These are phyloP conservation scores for Leptographium radiaticola DNA, from an alignment of 2,329 filamentous ascomycete species.

Conservation along the genomic window DNA sequence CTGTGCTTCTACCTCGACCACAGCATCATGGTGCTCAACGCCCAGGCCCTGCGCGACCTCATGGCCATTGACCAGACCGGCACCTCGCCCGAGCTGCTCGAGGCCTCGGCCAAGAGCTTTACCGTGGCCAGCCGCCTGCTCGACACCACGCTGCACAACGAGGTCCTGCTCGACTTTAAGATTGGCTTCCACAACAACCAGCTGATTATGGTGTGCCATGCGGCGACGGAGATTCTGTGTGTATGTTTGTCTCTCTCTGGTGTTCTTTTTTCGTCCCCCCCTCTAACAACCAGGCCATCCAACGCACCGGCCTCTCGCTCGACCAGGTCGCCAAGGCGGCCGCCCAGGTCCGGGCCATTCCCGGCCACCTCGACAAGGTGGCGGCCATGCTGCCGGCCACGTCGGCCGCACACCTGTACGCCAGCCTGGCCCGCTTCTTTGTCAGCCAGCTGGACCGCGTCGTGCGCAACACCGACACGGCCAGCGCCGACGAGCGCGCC, in stretches of 20 bases:
- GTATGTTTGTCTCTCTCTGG: background rate
- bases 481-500: slow-evolving; percentile 1
- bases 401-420: slow-evolving; percentile 10
- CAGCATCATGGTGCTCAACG: slow-evolving; percentile 15
- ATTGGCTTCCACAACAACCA: slow-evolving; percentile 16
- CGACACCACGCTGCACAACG: slow-evolving; percentile 10
- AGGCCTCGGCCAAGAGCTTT: slow-evolving; percentile 8
- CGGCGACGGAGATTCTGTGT: slow-evolving; percentile 13
- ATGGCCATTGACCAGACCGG: slow-evolving; percentile 8
- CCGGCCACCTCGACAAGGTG: slow-evolving; percentile 10
- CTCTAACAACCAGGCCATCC: slow-evolving; percentile 4
- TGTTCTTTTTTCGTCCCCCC: background rate
- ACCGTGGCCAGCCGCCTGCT: slow-evolving; percentile 10
- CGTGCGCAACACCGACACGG: slow-evolving; percentile 7
- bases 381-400: slow-evolving; percentile 9
- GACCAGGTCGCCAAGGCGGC: slow-evolving; percentile 8
- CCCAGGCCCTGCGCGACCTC: slow-evolving; percentile 14
- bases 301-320: slow-evolving; percentile 8
- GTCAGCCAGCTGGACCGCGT: slow-evolving; percentile 11
- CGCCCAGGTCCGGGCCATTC: slow-evolving; percentile 8
- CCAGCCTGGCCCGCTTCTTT: slow-evolving; percentile 9
- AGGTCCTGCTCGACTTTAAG: slow-evolving; percentile 9
- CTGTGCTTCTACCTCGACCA: slow-evolving; percentile 15
- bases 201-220: slow-evolving; percentile 16
- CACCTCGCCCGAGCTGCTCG: slow-evolving; percentile 9